A percentile compares a stretch with the other conserved stretches of the same genome.
Evolutionary conservation across 371 early-diverging fungal species (phyloP).

Genomic region (Chytridium lagenaria): DNA sequence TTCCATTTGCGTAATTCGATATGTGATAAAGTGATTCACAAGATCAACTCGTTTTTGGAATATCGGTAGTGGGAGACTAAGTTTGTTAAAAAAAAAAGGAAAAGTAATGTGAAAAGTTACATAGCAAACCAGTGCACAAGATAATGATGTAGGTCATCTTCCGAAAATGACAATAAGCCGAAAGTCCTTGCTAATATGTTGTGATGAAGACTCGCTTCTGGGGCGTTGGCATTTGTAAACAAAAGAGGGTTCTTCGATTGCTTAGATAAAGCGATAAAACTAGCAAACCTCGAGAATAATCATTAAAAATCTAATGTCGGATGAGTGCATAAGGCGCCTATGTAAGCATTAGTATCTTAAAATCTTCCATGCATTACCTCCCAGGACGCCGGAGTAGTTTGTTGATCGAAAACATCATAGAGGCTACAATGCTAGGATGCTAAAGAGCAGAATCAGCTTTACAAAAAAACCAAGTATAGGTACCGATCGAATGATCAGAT

Average conservation of each 20-base stretch:
- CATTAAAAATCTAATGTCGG: conserved; percentile 80
- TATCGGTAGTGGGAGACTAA: conserved; percentile 63
- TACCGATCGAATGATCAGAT: conserved; percentile 71
- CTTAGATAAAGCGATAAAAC: not conserved
- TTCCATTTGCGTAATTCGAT: conserved; percentile 53
- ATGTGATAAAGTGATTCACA: conserved; percentile 78
- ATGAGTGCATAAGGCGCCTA: conserved; percentile 36
- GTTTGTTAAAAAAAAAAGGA: conserved; percentile 9
- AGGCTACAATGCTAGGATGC: conserved; percentile 67
- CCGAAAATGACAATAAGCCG: conserved; percentile 75
- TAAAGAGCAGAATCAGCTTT: conserved; percentile 29
- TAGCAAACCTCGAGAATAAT: conserved; percentile 78
- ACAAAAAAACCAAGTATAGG: conserved; percentile 16
- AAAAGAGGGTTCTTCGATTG: conserved; percentile 70
- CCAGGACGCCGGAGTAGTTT: conserved; percentile 79
- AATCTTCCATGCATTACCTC: too few species aligned
- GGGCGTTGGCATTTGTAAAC: conserved; percentile 65
- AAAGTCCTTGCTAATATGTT: conserved; percentile 72
- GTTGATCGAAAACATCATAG: conserved; percentile 82
- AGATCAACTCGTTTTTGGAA: conserved; percentile 79
- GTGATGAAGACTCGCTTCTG: conserved; percentile 75
- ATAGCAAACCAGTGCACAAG: conserved; percentile 80
- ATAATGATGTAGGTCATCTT: conserved; percentile 78
- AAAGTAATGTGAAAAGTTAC: conserved; percentile 40
- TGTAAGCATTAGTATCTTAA: conserved; percentile 14